These are phyloP conservation scores for Recurvomyces mirabilis DNA, from an alignment of 495 filamentous ascomycete genomes.

Conservation along the genomic window DNA sequence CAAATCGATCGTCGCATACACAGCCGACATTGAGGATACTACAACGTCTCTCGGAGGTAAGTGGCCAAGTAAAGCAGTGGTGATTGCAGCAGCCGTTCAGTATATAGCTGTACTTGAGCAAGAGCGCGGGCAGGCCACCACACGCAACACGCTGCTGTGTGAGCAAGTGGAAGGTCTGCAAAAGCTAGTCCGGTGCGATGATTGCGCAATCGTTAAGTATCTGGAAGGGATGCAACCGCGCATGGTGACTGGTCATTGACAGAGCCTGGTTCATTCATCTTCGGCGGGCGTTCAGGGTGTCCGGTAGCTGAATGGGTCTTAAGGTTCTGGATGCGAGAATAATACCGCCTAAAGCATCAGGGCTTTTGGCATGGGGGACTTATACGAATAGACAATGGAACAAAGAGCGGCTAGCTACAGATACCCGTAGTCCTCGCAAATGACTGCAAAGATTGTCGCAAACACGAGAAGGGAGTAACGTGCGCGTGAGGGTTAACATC, in stretches of 20 bases:
- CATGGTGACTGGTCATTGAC: background rate
- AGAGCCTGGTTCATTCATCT: too few species aligned
- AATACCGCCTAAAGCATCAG: too few species aligned
- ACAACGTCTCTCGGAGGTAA: background rate
- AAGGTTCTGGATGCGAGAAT: too few species aligned
- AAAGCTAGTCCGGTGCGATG: constrained; percentile 6
- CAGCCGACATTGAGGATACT: constrained; percentile 1
- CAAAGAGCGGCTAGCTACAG: too few species aligned
- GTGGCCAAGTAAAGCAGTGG: constrained; percentile 3
- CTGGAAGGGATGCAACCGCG: background rate
- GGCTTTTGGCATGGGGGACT: too few species aligned
- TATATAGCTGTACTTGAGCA: constrained; percentile 2
- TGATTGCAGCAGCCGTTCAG: background rate
- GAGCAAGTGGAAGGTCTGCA: constrained; percentile 5
- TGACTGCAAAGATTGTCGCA: too few species aligned
- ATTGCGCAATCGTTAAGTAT: constrained; percentile 4
- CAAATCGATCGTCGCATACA: background rate
- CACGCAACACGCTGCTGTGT: background rate
- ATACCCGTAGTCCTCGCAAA: too few species aligned
- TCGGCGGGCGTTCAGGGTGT: too few species aligned
- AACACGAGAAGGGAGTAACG: too few species aligned
- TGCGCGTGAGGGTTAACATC: too few species aligned
- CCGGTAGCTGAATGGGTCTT: too few species aligned
- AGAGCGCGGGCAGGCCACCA: background rate
- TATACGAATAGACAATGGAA: too few species aligned